Conservation (phyloP, 352 stramenopile species). For the Aphanomyces astaci region DNA sequence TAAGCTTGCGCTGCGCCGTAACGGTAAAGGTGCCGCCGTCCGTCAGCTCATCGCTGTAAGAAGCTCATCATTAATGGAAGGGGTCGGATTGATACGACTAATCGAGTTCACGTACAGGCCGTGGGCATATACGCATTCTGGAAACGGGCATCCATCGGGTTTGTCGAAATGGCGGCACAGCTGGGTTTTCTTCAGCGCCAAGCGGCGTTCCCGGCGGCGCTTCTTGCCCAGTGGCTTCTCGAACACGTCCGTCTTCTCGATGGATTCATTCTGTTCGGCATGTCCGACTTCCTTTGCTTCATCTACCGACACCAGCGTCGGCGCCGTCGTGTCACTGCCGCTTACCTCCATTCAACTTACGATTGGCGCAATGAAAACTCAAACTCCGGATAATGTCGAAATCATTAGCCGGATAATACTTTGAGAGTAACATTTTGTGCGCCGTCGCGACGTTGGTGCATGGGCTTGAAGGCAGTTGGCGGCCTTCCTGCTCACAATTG, state of each 20-base stretch:
- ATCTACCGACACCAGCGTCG: background rate
- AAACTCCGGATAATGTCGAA: constrained; percentile 13
- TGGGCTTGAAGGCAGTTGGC: background rate
- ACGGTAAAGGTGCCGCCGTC: constrained; percentile 52
- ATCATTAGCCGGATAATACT: background rate
- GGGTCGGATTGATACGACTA: background rate
- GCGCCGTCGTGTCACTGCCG: background rate
- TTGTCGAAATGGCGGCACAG: constrained; percentile 84
- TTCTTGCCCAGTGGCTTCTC: constrained; percentile 39
- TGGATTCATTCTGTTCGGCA: background rate
- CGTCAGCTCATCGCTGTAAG: constrained; percentile 38
- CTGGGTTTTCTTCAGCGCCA: constrained; percentile 65
- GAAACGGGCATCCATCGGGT: constrained; percentile 66
- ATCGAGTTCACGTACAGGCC: constrained; percentile 26
- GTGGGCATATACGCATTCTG: constrained; percentile 79
- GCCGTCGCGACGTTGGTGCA: background rate
- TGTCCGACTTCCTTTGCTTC: background rate
- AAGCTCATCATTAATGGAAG: background rate
- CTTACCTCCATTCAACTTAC: constrained; percentile 17
- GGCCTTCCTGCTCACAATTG: background rate
- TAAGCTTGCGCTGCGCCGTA: constrained; percentile 66
- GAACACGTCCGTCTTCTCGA: background rate
- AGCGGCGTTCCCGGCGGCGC: constrained; percentile 48
- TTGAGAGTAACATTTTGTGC: background rate
- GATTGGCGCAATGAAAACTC: background rate